phyloP scores from a whole-genome alignment of 176 grass and related monocot genomes.

The Juncus effusus region DNA sequence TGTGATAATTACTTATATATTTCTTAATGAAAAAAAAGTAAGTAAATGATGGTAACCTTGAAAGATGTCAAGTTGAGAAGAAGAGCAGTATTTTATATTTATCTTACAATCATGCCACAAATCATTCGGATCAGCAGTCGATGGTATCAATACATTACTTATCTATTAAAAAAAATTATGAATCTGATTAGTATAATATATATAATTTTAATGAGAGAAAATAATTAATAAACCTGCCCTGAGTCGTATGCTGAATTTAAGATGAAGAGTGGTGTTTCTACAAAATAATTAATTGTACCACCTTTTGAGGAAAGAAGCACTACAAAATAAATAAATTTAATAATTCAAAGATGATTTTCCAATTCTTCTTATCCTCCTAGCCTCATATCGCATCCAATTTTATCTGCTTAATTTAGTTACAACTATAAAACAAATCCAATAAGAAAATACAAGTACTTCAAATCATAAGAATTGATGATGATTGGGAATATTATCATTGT shows the following conservation, averaged over 20 bases:
- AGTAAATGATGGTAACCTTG: constrained; percentile 40
- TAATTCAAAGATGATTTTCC: too few relatives aligned
- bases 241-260: constrained; percentile 74
- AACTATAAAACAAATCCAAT: too few relatives aligned
- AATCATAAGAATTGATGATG: too few relatives aligned
- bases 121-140: constrained; percentile 46
- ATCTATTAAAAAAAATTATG: constrained; percentile 32
- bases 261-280: constrained; percentile 64
- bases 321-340: constrained; percentile 33
- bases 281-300: constrained; percentile 30
- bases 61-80: constrained; percentile 52
- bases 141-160: constrained; percentile 71
- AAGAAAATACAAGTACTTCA: too few relatives aligned
- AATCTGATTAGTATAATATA: not conserved
- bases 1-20: too few relatives aligned
- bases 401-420: too few relatives aligned
- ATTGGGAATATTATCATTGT: too few relatives aligned
- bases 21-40: too few relatives aligned
- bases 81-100: constrained; percentile 55
- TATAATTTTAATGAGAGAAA: constrained; percentile 2
- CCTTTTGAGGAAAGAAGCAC: constrained; percentile 84
- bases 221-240: constrained; percentile 50
- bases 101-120: constrained; percentile 66
- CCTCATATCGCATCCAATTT: too few relatives aligned
- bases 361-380: too few relatives aligned